Conservation (phyloP, 139 green algal genomes). For the Micractinium conductrix region DNA sequence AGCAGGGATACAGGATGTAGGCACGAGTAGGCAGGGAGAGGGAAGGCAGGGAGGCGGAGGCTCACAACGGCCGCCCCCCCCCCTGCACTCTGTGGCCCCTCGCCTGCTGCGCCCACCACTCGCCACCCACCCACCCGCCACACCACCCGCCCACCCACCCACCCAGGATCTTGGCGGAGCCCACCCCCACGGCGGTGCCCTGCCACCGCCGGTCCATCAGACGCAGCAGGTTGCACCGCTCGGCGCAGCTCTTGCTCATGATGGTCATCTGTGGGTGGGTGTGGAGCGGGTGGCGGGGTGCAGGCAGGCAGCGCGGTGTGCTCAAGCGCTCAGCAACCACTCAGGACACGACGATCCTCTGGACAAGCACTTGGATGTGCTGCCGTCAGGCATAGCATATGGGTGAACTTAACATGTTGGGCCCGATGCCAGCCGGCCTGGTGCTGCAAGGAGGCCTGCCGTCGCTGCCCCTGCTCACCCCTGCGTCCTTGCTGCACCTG, state of each 20-base stretch:
- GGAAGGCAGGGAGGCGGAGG: too few species aligned
- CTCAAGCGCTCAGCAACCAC: neutral
- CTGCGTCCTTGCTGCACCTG: neutral
- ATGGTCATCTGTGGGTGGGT: slow-evolving; percentile 39
- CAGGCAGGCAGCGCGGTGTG: neutral
- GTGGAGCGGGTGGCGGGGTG: neutral
- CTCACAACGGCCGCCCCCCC: too few species aligned
- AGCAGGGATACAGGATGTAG: too few species aligned
- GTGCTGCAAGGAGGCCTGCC: neutral
- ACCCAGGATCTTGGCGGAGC: slow-evolving; percentile 88
- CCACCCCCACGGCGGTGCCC: slow-evolving; percentile 91
- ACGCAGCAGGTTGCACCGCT: slow-evolving; percentile 80
- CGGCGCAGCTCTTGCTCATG: slow-evolving; percentile 64
- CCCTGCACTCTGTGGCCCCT: too few species aligned
- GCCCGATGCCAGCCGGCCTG: too few species aligned
- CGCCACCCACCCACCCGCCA: slow-evolving; percentile 16
- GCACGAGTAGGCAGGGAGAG: too few species aligned
- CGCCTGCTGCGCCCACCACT: too few species aligned
- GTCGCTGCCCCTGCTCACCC: neutral
- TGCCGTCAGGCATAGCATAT: neutral
- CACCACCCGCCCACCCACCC: neutral
- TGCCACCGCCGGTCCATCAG: slow-evolving; percentile 92
- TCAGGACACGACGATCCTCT: neutral
- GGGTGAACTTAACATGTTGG: too few species aligned
- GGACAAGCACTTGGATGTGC: too few species aligned